Conservation (phyloP, 2,329 filamentous ascomycete species). For the Penicillium sp. region DNA sequence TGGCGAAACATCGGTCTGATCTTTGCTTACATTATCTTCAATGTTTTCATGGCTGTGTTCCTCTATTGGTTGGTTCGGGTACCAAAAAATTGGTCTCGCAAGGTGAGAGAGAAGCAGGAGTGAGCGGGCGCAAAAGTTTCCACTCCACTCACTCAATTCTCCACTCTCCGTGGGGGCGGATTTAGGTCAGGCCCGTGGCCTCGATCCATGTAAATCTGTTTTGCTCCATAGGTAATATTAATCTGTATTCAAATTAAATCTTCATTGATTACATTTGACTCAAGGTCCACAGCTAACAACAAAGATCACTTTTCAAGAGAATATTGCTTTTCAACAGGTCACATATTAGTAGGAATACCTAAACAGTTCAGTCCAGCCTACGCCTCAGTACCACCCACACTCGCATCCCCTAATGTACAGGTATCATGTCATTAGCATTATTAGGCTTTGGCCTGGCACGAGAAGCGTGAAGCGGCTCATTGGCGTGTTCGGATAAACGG, state of each 20-base stretch:
- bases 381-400: neutral
- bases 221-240: neutral
- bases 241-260: neutral
- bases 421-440: neutral
- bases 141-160: neutral
- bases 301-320: neutral
- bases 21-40: conserved; percentile 67
- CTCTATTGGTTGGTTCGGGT: conserved; percentile 66
- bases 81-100: conserved; percentile 36
- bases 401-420: too few relatives aligned
- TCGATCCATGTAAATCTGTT: neutral
- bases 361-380: neutral
- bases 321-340: neutral
- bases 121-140: conserved; percentile 6
- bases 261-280: too few relatives aligned
- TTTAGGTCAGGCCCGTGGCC: neutral
- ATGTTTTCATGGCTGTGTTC: conserved; percentile 58
- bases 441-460: neutral
- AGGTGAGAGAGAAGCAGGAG: conserved; percentile 40
- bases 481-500: neutral
- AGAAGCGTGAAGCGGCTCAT: neutral
- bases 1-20: conserved; percentile 73
- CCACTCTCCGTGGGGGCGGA: conserved; percentile 1
- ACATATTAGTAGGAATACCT: too few relatives aligned
- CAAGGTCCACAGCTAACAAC: neutral